phyloP scores from a whole-genome alignment of 1,139 yeast genomes.

The Torulaspora pretoriensis region DNA sequence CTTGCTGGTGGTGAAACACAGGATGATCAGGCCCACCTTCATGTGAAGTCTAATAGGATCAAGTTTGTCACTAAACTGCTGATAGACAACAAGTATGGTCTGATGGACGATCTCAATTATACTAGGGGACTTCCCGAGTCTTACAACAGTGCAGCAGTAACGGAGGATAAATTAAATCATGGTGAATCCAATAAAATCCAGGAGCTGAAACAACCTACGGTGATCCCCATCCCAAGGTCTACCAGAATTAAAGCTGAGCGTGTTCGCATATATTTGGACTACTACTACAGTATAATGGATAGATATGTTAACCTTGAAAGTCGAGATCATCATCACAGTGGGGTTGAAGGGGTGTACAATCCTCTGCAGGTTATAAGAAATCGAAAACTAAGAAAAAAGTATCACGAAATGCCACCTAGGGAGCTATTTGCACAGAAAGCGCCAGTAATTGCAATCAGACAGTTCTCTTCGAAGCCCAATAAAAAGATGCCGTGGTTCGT shows the following conservation, averaged over 20 bases:
- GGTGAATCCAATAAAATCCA: background rate
- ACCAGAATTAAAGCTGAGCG: conserved; percentile 34
- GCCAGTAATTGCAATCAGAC: conserved; percentile 31
- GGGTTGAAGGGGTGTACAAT: conserved; percentile 68
- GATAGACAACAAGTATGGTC: conserved; percentile 29
- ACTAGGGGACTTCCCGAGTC: conserved; percentile 13
- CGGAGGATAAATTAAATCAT: conserved; percentile 3
- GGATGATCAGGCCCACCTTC: conserved; percentile 4
- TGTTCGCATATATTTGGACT: conserved; percentile 33
- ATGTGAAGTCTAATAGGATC: conserved; percentile 18
- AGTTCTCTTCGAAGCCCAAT: conserved; percentile 29
- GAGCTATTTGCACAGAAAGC: conserved; percentile 27
- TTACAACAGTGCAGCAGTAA: conserved; percentile 1
- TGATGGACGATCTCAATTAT: conserved; percentile 34
- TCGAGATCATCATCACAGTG: conserved; percentile 23
- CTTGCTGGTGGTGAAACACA: conserved; percentile 2
- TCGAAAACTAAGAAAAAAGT: conserved; percentile 50
- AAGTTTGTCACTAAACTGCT: conserved; percentile 28
- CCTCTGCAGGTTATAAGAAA: conserved; percentile 79
- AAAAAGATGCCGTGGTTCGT: conserved; percentile 54
- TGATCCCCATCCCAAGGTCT: conserved; percentile 18
- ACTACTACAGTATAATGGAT: conserved; percentile 32
- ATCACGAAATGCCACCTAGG: conserved; percentile 35
- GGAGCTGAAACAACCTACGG: conserved; percentile 2
- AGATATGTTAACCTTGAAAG: conserved; percentile 20